phyloP scores from a whole-genome alignment of 1,284 basidiomycete genomes.

The Pisolithus thermaeus region DNA sequence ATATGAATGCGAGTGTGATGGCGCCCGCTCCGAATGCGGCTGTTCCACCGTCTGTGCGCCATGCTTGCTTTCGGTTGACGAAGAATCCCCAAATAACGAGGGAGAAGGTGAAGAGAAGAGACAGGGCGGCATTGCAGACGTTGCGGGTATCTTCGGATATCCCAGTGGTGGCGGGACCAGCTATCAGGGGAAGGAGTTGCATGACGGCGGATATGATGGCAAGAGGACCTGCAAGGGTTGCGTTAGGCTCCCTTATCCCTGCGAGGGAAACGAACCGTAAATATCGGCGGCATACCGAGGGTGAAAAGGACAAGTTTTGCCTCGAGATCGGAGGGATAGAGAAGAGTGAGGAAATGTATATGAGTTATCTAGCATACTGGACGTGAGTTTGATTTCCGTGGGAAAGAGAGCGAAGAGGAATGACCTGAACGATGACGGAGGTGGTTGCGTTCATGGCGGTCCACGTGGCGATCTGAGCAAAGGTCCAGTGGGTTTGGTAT shows the following conservation, averaged over 20 bases:
- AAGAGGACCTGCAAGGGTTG: conserved; percentile 57
- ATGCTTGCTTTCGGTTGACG: conserved; percentile 87
- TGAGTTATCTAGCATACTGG: conserved; percentile 72
- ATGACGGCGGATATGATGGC: conserved; percentile 82
- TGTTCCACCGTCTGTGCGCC: conserved; percentile 94
- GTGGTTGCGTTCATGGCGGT: conserved; percentile 84
- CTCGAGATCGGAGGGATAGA: conserved; percentile 94
- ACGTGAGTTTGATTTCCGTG: not conserved
- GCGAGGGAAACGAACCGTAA: not conserved
- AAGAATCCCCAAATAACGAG: conserved; percentile 92
- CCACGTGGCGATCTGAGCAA: conserved; percentile 74
- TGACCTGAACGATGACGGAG: conserved; percentile 79
- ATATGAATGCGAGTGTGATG: conserved; percentile 69
- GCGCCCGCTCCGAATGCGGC: conserved; percentile 89
- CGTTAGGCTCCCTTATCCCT: not conserved
- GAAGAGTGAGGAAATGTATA: conserved; percentile 94
- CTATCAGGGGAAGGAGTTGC: conserved; percentile 74
- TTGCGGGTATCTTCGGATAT: conserved; percentile 82
- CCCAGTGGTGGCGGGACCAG: conserved; percentile 39
- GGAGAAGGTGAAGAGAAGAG: conserved; percentile 86
- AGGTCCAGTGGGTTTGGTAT: conserved; percentile 53
- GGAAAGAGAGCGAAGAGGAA: conserved; percentile 15
- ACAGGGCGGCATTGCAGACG: conserved; percentile 93
- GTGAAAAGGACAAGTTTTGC: conserved; percentile 83
- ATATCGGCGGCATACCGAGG: conserved; percentile 47